Evolutionary conservation across 1,284 basidiomycete genomes (phyloP).

Genomic region (Fomitopsis pinicola): DNA sequence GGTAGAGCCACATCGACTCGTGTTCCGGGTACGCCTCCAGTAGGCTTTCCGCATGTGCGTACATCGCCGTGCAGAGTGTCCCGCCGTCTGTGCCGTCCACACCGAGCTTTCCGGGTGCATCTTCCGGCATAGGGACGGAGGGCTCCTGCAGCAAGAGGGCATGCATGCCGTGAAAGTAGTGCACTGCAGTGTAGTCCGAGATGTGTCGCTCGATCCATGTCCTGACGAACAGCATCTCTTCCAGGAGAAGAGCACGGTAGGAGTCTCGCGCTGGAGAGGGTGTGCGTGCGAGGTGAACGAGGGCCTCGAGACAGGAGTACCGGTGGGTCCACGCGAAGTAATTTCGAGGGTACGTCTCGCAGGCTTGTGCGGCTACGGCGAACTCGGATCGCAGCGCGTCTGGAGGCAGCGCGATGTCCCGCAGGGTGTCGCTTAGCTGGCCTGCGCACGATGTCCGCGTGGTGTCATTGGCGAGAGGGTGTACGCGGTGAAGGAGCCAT

Average conservation of each 20-base stretch:
- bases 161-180: conserved; percentile 37
- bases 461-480: background rate
- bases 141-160: background rate
- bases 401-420: conserved; percentile 20
- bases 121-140: background rate
- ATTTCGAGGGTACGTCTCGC: conserved; percentile 59
- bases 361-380: conserved; percentile 38
- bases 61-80: background rate
- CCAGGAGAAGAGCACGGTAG: conserved; percentile 24
- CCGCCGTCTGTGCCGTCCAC: background rate
- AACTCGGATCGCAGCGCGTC: conserved; percentile 40
- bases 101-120: background rate
- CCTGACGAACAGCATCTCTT: conserved; percentile 34
- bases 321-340: conserved; percentile 67
- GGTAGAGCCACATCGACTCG: conserved; percentile 60
- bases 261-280: conserved; percentile 10
- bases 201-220: conserved; percentile 57
- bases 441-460: background rate
- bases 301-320: conserved; percentile 36
- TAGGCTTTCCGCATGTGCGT: conserved; percentile 42
- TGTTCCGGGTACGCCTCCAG: conserved; percentile 45
- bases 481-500: conserved; percentile 44
- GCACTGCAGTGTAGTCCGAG: conserved; percentile 60
- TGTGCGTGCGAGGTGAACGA: conserved; percentile 9
- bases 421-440: conserved; percentile 10